A percentile compares a stretch with the other conserved stretches of the same genome.
phyloP scores from a whole-genome alignment of 176 grass and related monocot species.

The Hyparrhenia diplandra region DNA sequence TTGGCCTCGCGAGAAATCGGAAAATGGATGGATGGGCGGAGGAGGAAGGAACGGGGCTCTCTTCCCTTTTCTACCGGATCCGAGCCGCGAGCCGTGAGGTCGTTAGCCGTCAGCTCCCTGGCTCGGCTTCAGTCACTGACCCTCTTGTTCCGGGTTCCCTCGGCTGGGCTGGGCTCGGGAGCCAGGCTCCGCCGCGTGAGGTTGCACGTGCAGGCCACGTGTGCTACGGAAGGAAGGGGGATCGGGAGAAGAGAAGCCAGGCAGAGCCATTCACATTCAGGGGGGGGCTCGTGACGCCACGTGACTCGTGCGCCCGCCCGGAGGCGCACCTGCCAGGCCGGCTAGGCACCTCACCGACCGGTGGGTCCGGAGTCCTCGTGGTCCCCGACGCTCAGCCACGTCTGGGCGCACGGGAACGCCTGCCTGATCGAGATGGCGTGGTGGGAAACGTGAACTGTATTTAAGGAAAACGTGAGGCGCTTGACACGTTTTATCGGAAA shows the following conservation, averaged over 20 bases:
- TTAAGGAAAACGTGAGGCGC: slow-evolving; percentile 40
- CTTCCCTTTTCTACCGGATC: not conserved
- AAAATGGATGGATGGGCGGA: not conserved
- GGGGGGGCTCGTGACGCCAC: slow-evolving; percentile 42
- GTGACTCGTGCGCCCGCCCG: slow-evolving; percentile 31
- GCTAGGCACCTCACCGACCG: not conserved
- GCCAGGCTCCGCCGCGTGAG: not conserved
- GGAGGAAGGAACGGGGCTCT: not conserved
- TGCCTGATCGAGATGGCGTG: not conserved
- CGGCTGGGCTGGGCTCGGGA: not conserved
- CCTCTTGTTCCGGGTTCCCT: too few relatives aligned
- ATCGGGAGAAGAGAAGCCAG: not conserved
- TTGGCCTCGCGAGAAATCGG: not conserved
- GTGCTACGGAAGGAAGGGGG: not conserved
- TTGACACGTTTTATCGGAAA: slow-evolving; percentile 11
- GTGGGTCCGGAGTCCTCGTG: rapidly evolving
- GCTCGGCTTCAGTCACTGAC: not conserved
- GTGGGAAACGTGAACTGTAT: slow-evolving; percentile 45
- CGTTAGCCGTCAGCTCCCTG: not conserved
- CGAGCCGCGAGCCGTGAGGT: not conserved
- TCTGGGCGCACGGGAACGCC: not conserved
- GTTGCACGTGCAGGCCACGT: slow-evolving; percentile 31
- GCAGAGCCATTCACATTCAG: not conserved
- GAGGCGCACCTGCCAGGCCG: rapidly evolving
- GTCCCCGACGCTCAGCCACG: not conserved